Evolutionary conservation across 768 basidiomycete genomes (phyloP).

Genomic region (Trametes meyenii): DNA sequence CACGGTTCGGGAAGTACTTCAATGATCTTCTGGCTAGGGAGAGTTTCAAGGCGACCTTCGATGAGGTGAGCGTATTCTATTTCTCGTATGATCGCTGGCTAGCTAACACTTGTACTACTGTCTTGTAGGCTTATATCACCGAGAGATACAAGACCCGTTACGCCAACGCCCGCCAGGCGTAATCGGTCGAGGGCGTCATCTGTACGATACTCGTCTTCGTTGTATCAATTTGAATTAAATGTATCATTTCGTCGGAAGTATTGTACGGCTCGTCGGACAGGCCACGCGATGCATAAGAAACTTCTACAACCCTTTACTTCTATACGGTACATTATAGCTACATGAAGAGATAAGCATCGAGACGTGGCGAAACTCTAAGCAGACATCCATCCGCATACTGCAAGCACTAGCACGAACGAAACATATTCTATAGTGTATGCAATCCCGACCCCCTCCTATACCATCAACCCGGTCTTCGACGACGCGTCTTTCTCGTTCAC

Average conservation of each 20-base stretch:
- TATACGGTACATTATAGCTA: not conserved
- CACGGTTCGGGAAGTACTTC: conserved; percentile 51
- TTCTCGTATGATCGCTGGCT: not conserved
- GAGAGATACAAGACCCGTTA: conserved; percentile 26
- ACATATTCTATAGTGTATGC: not conserved
- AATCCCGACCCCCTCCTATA: not conserved
- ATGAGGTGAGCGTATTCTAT: conserved; percentile 43
- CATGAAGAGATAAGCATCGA: not conserved
- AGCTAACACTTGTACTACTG: not conserved
- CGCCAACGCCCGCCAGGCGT: conserved; percentile 9
- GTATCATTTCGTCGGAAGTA: too few relatives aligned
- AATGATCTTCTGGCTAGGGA: conserved; percentile 50
- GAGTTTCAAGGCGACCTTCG: conserved; percentile 58
- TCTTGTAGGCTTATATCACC: conserved; percentile 28
- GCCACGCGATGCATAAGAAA: too few relatives aligned
- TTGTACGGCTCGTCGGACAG: too few relatives aligned
- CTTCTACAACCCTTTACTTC: not conserved
- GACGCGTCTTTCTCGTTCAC: conserved; percentile 1
- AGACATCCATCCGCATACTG: not conserved
- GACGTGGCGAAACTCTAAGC: not conserved
- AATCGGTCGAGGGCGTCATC: not conserved
- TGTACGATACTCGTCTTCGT: not conserved
- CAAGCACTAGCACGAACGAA: not conserved
- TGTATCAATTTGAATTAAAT: not conserved
- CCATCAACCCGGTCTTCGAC: conserved; percentile 7